Percentiles rank a stretch among this genome's conserved stretches.
These are phyloP conservation scores for Oryza australiensis DNA, from an alignment of 176 grass and related monocot genomes.

Conservation along the genomic window DNA sequence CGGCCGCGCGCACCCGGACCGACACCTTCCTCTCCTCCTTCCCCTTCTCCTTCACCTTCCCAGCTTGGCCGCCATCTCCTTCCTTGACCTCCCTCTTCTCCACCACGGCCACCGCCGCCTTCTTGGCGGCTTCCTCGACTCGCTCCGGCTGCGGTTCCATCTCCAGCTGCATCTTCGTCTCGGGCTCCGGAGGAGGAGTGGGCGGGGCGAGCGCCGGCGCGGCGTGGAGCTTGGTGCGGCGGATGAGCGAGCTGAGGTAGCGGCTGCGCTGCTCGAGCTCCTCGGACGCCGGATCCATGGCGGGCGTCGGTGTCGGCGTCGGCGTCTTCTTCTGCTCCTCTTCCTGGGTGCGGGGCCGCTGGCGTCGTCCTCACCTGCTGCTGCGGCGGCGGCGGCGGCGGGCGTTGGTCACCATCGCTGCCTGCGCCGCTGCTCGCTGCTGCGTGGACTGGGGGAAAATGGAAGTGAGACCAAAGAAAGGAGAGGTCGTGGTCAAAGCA, in stretches of 20 bases:
- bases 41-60: slow-evolving; percentile 21
- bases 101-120: neutral
- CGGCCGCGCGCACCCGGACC: slow-evolving; percentile 65
- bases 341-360: neutral
- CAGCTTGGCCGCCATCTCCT: neutral
- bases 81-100: slow-evolving; percentile 30
- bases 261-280: slow-evolving; percentile 89
- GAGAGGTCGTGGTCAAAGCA: slow-evolving; percentile 34
- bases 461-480: neutral
- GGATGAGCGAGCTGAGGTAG: slow-evolving; percentile 82
- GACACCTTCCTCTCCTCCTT: slow-evolving; percentile 41
- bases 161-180: neutral
- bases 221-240: slow-evolving; percentile 63
- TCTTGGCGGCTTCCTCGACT: slow-evolving; percentile 1
- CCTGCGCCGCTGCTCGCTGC: neutral
- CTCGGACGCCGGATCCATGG: slow-evolving; percentile 72
- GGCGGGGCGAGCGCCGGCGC: slow-evolving; percentile 24
- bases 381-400: neutral
- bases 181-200: neutral
- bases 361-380: neutral
- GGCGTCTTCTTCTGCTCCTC: neutral
- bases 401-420: slow-evolving; percentile 8
- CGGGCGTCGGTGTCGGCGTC: neutral
- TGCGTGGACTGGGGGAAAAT: neutral
- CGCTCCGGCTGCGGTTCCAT: neutral